phyloP scores from a whole-genome alignment of 2,329 filamentous ascomycete species.

The Pezicula carpinea region DNA sequence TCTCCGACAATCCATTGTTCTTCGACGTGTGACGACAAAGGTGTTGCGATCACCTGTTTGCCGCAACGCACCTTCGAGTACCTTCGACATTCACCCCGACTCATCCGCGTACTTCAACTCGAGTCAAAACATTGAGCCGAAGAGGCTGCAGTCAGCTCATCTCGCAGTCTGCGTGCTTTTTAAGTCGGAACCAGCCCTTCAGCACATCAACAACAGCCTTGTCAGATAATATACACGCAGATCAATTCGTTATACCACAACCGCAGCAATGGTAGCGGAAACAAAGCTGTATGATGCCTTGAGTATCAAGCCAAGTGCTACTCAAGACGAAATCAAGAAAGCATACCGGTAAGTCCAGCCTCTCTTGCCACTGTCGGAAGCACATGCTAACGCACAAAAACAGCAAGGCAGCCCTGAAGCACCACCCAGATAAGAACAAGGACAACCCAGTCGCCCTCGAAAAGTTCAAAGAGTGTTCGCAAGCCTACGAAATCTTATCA shows the following conservation, averaged over 20 bases:
- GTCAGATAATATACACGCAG: neutral
- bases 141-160: no score
- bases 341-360: conserved; percentile 67
- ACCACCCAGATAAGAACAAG: conserved; percentile 97
- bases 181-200: neutral
- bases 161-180: neutral
- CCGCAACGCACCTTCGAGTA: neutral
- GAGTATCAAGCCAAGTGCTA: conserved; percentile 70
- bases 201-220: neutral
- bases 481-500: conserved; percentile 96
- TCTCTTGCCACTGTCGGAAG: neutral
- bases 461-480: conserved; percentile 97
- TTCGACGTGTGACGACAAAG: no score
- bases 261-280: conserved; percentile 76
- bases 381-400: conserved; percentile 12
- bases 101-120: neutral
- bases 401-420: conserved; percentile 84
- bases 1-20: no score
- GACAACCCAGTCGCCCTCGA: conserved; percentile 79
- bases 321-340: conserved; percentile 96
- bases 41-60: no score
- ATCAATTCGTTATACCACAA: neutral
- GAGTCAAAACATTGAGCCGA: neutral
- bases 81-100: neutral
- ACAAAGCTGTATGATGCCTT: conserved; percentile 92